These are phyloP conservation scores for Blepharisma japonicum DNA, from an alignment of 73 alveolate species.

Conservation along the genomic window DNA sequence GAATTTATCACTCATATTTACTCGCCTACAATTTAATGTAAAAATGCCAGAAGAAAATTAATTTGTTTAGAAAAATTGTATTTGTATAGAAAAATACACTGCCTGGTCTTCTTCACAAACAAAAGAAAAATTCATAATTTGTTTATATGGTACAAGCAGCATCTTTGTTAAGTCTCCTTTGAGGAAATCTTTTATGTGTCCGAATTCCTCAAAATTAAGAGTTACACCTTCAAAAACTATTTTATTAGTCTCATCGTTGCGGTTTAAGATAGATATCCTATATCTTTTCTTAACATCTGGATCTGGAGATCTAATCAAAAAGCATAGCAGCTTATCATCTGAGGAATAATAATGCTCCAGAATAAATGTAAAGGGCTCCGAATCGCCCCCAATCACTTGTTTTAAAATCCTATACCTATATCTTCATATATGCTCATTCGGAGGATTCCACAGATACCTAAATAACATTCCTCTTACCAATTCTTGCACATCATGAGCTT, in stretches of 20 bases:
- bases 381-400: background rate
- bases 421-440: conserved; percentile 4
- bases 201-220: background rate
- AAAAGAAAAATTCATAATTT: background rate
- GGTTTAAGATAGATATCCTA: conserved; percentile 2
- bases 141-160: background rate
- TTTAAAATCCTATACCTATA: background rate
- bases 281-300: conserved; percentile 11
- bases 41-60: no score
- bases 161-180: background rate
- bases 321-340: background rate
- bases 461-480: background rate
- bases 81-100: background rate
- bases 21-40: no score
- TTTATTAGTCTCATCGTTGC: background rate
- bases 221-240: background rate
- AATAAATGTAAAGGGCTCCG: conserved; percentile 11
- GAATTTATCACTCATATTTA: no score
- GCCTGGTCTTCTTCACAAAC: conserved; percentile 12
- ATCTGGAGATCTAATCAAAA: background rate
- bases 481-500: conserved; percentile 12
- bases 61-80: background rate
- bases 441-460: conserved; percentile 30
- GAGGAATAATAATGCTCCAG: conserved; percentile 7
- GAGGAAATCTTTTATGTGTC: background rate